phyloP scores from a whole-genome alignment of 371 early-diverging fungal genomes.

The Lichtheimia ornata region DNA sequence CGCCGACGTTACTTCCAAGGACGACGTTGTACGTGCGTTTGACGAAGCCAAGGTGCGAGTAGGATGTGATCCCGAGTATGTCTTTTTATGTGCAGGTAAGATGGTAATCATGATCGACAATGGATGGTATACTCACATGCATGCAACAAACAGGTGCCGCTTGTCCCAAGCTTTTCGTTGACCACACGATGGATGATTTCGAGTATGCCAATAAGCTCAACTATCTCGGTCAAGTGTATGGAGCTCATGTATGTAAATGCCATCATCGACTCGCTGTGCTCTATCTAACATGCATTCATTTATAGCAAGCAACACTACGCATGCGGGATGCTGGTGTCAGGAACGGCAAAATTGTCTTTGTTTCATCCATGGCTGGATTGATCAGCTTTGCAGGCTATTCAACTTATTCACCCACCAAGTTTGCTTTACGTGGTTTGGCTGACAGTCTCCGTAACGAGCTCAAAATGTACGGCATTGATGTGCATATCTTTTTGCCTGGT shows the following conservation, averaged over 20 bases:
- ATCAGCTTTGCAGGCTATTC: constrained; percentile 81
- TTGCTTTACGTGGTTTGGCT: constrained; percentile 80
- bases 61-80: constrained; percentile 66
- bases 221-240: constrained; percentile 80
- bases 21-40: constrained; percentile 60
- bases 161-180: constrained; percentile 74
- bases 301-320: constrained; percentile 63
- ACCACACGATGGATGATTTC: constrained; percentile 65
- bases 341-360: constrained; percentile 73
- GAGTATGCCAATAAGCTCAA: constrained; percentile 70
- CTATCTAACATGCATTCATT: neutral
- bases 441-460: constrained; percentile 78
- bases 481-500: constrained; percentile 83
- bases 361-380: constrained; percentile 78
- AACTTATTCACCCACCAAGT: constrained; percentile 85
- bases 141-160: constrained; percentile 46
- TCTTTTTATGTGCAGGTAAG: constrained; percentile 83
- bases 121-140: too few relatives aligned
- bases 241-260: constrained; percentile 61
- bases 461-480: constrained; percentile 63
- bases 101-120: too few relatives aligned
- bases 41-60: constrained; percentile 61
- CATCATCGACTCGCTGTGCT: constrained; percentile 1
- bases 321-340: constrained; percentile 65
- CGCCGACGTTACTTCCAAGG: constrained; percentile 63